Evolutionary conservation across 305 asterid species (phyloP).

Genomic region (Nicotiana rustica): DNA sequence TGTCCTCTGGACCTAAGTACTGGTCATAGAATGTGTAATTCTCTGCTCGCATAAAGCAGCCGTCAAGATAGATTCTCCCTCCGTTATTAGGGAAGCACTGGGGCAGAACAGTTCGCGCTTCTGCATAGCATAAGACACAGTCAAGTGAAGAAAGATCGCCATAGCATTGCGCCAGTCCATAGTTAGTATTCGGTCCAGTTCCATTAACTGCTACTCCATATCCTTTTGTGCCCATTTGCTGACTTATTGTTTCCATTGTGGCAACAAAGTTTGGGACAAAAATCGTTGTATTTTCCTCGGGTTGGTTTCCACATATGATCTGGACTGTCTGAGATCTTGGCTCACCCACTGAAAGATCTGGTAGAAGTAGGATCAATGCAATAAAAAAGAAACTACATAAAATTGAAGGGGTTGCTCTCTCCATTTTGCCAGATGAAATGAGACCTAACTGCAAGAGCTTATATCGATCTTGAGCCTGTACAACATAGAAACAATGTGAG

Average conservation of each 20-base stretch:
- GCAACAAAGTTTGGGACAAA: constrained; percentile 35
- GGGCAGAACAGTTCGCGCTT: constrained; percentile 40
- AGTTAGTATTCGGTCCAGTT: constrained; percentile 35
- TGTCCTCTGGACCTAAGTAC: constrained; percentile 41
- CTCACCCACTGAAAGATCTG: constrained; percentile 25
- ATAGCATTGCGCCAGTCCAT: constrained; percentile 53
- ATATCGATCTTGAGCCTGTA: not conserved
- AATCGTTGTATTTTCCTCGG: not conserved
- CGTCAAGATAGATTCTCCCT: constrained; percentile 44
- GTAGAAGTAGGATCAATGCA: constrained; percentile 18
- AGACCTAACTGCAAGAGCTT: not conserved
- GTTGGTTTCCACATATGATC: constrained; percentile 30
- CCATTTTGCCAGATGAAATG: constrained; percentile 12
- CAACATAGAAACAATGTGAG: constrained; percentile 2
- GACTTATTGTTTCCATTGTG: constrained; percentile 34
- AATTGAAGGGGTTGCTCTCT: not conserved
- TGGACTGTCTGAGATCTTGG: constrained; percentile 33
- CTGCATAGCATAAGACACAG: constrained; percentile 44
- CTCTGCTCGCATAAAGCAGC: constrained; percentile 46
- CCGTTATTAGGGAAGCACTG: constrained; percentile 39
- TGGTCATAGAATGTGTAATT: constrained; percentile 46
- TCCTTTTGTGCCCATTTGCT: constrained; percentile 30
- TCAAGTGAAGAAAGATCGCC: constrained; percentile 43
- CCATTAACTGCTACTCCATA: constrained; percentile 39
- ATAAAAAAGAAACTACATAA: constrained; percentile 13